Conservation (phyloP, 306 rosid species). For the Ziziphus jujuba region DNA sequence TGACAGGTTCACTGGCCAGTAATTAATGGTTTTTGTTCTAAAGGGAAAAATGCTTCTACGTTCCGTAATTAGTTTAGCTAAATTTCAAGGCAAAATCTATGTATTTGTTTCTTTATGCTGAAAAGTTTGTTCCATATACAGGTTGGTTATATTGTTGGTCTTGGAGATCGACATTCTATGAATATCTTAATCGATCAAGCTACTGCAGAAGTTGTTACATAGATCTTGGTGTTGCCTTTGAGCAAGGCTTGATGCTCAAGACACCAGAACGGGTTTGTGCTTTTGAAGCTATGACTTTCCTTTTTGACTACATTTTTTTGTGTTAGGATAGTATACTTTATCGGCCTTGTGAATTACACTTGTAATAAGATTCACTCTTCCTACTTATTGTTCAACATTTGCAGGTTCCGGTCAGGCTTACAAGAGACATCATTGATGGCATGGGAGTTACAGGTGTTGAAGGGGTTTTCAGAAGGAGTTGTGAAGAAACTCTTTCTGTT, state of each 20-base stretch:
- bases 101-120: neutral
- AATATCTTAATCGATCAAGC: conserved; percentile 89
- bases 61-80: neutral
- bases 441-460: conserved; percentile 94
- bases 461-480: conserved; percentile 96
- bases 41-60: neutral
- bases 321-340: neutral
- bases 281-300: conserved; percentile 12
- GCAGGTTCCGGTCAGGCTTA: conserved; percentile 92
- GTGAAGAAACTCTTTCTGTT: conserved; percentile 92
- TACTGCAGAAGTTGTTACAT: conserved; percentile 93
- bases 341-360: conserved; percentile 10
- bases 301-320: neutral
- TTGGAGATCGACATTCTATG: conserved; percentile 92
- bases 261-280: conserved; percentile 87
- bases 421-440: conserved; percentile 89
- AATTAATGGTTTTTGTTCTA: neutral
- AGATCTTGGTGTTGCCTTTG: conserved; percentile 98
- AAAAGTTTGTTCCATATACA: conserved; percentile 27
- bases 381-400: conserved; percentile 17
- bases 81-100: neutral
- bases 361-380: conserved; percentile 1
- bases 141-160: conserved; percentile 95
- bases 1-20: neutral
- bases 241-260: conserved; percentile 98